Evolutionary conservation across 73 alveolate genomes (phyloP).

Genomic region (Halteria grandinella): DNA sequence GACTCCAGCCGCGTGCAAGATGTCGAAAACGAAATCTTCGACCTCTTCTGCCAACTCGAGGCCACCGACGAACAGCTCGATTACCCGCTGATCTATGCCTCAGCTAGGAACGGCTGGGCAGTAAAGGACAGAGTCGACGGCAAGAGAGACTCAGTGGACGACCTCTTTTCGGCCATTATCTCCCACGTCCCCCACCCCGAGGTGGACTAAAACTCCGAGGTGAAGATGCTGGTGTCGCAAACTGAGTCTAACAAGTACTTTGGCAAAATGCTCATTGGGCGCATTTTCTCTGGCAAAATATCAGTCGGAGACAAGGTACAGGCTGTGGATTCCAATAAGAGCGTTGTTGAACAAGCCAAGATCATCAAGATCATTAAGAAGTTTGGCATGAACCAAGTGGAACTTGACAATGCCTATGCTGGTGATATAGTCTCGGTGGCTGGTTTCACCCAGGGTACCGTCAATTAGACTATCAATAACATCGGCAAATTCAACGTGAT

Average conservation of each 20-base stretch:
- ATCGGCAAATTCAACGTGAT: conserved; percentile 68
- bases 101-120: conserved; percentile 93
- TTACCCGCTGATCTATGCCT: conserved; percentile 83
- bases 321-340: conserved; percentile 68
- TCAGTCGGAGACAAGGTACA: conserved; percentile 73
- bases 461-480: conserved; percentile 73
- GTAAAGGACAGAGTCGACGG: conserved; percentile 59
- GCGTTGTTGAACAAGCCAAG: conserved; percentile 65
- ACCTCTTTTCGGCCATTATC: conserved; percentile 74
- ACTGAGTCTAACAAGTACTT: conserved; percentile 80
- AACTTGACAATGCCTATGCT: conserved; percentile 81
- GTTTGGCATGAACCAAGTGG: conserved; percentile 80
- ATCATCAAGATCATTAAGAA: conserved; percentile 76
- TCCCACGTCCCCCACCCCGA: conserved; percentile 75
- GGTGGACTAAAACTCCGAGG: conserved; percentile 58
- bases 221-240: conserved; percentile 80
- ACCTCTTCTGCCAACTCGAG: conserved; percentile 80
- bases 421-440: conserved; percentile 91
- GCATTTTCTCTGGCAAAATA: conserved; percentile 72
- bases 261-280: conserved; percentile 84
- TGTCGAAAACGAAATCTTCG: conserved; percentile 87
- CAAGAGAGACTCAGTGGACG: conserved; percentile 66
- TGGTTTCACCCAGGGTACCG: conserved; percentile 77
- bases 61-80: conserved; percentile 81
- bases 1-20: conserved; percentile 85